A percentile compares a stretch with the other conserved stretches of the same genome.
Conservation (phyloP, 768 basidiomycete species). For the Lactifluus volemus region DNA sequence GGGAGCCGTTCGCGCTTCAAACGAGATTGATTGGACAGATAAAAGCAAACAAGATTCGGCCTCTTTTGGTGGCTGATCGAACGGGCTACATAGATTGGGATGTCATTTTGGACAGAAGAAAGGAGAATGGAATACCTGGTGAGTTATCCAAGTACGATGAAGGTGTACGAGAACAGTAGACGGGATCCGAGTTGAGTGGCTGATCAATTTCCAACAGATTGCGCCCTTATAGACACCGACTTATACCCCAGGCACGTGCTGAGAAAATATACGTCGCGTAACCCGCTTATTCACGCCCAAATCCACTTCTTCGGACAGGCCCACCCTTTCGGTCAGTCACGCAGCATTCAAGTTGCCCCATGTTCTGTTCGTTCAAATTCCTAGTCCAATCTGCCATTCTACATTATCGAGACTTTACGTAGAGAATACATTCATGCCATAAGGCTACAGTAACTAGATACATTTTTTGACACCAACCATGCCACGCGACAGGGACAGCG, state of each 20-base stretch:
- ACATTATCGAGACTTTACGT: too few relatives aligned
- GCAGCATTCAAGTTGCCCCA: too few relatives aligned
- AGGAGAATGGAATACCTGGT: neutral
- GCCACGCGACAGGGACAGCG: too few relatives aligned
- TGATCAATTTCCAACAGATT: constrained; percentile 5
- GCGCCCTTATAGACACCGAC: neutral
- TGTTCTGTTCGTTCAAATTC: too few relatives aligned
- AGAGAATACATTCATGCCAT: too few relatives aligned
- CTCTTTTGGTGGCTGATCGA: neutral
- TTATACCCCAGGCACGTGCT: constrained; percentile 5
- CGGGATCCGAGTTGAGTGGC: neutral
- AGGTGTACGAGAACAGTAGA: neutral
- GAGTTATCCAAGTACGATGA: neutral
- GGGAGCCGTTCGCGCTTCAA: neutral
- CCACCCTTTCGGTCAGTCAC: too few relatives aligned
- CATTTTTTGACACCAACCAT: too few relatives aligned
- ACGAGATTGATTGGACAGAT: neutral
- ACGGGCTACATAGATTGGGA: neutral
- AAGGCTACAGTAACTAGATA: too few relatives aligned
- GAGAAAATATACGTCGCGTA: constrained; percentile 4
- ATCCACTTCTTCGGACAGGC: too few relatives aligned
- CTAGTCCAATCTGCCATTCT: too few relatives aligned
- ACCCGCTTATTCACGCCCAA: too few relatives aligned
- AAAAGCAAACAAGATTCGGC: neutral
- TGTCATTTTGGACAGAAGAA: neutral